These are phyloP conservation scores for Candida cerambycidarum DNA, from an alignment of 805 yeast species.

Conservation along the genomic window DNA sequence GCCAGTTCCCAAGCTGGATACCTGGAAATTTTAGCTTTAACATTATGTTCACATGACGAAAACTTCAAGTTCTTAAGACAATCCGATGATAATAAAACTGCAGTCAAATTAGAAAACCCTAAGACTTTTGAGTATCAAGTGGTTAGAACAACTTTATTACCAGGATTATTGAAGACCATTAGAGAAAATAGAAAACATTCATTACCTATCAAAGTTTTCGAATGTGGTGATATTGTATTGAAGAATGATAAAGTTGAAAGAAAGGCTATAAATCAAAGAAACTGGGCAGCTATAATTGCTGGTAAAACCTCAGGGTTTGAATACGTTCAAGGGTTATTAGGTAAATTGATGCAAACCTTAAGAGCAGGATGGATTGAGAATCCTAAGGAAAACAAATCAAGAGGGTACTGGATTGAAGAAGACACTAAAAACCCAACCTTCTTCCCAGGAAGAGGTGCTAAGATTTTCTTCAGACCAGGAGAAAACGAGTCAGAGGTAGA, in stretches of 20 bases:
- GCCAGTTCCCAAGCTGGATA: slow-evolving; percentile 96
- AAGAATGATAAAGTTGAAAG: slow-evolving; percentile 80
- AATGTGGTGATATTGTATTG: slow-evolving; percentile 90
- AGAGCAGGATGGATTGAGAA: slow-evolving; percentile 80
- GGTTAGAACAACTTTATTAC: slow-evolving; percentile 90
- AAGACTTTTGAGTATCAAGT: slow-evolving; percentile 97
- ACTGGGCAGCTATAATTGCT: slow-evolving; percentile 91
- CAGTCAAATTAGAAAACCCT: slow-evolving; percentile 92
- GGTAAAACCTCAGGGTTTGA: slow-evolving; percentile 97
- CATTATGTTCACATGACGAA: slow-evolving; percentile 95
- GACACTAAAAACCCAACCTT: slow-evolving; percentile 65
- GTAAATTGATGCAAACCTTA: slow-evolving; percentile 93
- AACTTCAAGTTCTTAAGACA: slow-evolving; percentile 84
- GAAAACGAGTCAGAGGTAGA: slow-evolving; percentile 55
- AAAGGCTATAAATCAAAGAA: slow-evolving; percentile 87
- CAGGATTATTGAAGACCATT: slow-evolving; percentile 93
- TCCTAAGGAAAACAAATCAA: slow-evolving; percentile 47
- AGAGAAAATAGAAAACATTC: slow-evolving; percentile 95
- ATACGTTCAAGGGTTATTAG: slow-evolving; percentile 88
- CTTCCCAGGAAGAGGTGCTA: slow-evolving; percentile 98
- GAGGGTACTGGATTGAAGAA: slow-evolving; percentile 88
- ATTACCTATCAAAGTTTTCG: slow-evolving; percentile 92
- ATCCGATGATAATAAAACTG: slow-evolving; percentile 70
- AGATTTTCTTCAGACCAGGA: slow-evolving; percentile 67
- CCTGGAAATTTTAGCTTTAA: slow-evolving; percentile 93